These are phyloP conservation scores for Cercis canadensis DNA, from an alignment of 306 rosid species.

Conservation along the genomic window DNA sequence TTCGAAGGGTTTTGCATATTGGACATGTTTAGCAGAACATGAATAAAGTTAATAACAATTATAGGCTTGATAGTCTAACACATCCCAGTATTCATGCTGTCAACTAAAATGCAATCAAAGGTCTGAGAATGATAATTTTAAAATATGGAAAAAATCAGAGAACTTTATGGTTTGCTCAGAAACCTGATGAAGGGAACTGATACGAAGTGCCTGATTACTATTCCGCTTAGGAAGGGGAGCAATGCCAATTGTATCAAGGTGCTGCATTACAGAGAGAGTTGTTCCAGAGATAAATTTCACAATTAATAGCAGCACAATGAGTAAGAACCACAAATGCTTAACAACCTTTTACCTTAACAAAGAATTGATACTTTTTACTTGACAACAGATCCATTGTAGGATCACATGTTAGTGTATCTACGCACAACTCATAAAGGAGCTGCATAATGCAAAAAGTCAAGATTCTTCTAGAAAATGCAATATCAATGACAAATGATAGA, in stretches of 20 bases:
- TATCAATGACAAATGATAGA: too few relatives aligned
- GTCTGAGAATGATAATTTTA: not conserved
- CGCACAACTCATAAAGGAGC: slow-evolving; percentile 86
- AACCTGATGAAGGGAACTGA: slow-evolving; percentile 99
- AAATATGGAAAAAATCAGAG: slow-evolving; percentile 2
- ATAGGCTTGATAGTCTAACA: not conserved
- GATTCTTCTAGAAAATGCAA: slow-evolving; percentile 17
- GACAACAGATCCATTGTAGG: slow-evolving; percentile 86
- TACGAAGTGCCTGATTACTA: slow-evolving; percentile 83
- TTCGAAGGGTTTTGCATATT: too few relatives aligned
- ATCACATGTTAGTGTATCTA: slow-evolving; percentile 77
- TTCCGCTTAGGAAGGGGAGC: slow-evolving; percentile 93
- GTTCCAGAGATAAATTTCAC: not conserved
- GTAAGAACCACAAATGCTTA: slow-evolving; percentile 13
- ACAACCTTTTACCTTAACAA: slow-evolving; percentile 67
- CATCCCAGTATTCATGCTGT: not conserved
- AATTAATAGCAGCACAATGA: slow-evolving; percentile 13
- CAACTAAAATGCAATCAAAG: not conserved
- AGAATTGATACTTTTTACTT: slow-evolving; percentile 79
- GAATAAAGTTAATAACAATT: not conserved
- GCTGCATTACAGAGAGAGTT: slow-evolving; percentile 54
- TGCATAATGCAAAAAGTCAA: slow-evolving; percentile 48
- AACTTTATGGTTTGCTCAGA: slow-evolving; percentile 12
- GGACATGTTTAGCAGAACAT: too few relatives aligned
- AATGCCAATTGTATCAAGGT: slow-evolving; percentile 78